A percentile compares a stretch with the other conserved stretches of the same genome.
These are phyloP conservation scores for Mycena vitilis DNA, from an alignment of 768 basidiomycete genomes.

Conservation along the genomic window DNA sequence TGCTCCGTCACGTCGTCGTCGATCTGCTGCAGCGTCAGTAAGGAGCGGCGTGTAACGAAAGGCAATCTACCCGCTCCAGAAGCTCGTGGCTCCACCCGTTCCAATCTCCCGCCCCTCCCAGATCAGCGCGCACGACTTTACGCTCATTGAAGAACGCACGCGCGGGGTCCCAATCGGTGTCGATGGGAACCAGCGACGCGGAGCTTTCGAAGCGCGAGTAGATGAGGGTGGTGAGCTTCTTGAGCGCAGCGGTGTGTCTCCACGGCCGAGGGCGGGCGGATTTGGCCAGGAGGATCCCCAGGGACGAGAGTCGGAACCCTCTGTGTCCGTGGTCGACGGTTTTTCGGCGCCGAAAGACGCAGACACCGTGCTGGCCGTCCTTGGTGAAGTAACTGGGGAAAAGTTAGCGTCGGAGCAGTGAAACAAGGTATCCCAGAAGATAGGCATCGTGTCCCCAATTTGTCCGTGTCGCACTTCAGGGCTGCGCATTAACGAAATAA, in stretches of 20 bases:
- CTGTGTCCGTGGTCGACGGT: conserved; percentile 80
- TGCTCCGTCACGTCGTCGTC: conserved; percentile 43
- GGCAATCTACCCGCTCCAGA: conserved; percentile 59
- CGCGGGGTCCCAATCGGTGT: conserved; percentile 73
- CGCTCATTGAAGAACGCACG: conserved; percentile 74
- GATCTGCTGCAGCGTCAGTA: conserved; percentile 33
- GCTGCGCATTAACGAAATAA: too few species aligned
- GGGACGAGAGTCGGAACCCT: conserved; percentile 82
- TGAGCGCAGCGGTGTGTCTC: conserved; percentile 74
- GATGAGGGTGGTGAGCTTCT: conserved; percentile 65
- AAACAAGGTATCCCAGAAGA: conserved; percentile 1
- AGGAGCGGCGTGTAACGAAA: conserved; percentile 3
- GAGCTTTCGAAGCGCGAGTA: conserved; percentile 63
- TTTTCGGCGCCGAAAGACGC: conserved; percentile 76
- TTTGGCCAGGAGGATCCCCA: conserved; percentile 78
- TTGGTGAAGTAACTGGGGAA: conserved; percentile 76
- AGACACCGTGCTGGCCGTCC: conserved; percentile 75
- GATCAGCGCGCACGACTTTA: conserved; percentile 60
- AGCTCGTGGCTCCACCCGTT: conserved; percentile 73
- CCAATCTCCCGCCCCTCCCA: conserved; percentile 72
- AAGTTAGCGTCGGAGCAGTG: conserved; percentile 7
- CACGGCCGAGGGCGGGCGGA: conserved; percentile 79
- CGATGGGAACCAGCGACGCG: conserved; percentile 60
- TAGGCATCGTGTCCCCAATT: not conserved
- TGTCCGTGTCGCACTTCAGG: not conserved